phyloP scores from a whole-genome alignment of 2,329 filamentous ascomycete genomes.

The Grosmannia clavigera region DNA sequence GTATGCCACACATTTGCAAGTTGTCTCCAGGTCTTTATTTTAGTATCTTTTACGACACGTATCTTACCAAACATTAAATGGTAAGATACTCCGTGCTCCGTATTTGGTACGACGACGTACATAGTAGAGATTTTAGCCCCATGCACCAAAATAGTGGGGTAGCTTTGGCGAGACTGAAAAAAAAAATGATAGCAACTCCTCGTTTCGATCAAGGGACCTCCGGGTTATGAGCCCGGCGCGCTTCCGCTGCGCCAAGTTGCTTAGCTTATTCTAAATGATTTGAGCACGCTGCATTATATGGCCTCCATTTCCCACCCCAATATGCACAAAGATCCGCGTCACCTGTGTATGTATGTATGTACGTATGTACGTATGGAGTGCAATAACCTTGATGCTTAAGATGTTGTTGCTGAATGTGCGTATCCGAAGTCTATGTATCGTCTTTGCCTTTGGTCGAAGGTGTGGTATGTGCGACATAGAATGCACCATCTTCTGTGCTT shows the following conservation, averaged over 20 bases:
- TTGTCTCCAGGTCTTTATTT: background rate
- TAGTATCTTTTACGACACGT: background rate
- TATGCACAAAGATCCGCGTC: too few relatives aligned
- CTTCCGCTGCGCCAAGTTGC: slow-evolving; percentile 11
- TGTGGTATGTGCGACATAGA: too few relatives aligned
- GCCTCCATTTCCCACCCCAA: background rate
- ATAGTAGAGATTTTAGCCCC: background rate
- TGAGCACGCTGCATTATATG: background rate
- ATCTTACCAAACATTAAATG: background rate
- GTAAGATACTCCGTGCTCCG: too few relatives aligned
- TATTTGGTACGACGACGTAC: too few relatives aligned
- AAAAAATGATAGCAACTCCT: slow-evolving; percentile 7
- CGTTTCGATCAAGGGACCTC: slow-evolving; percentile 11
- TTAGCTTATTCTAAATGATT: background rate
- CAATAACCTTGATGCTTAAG: too few relatives aligned
- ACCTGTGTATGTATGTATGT: too few relatives aligned
- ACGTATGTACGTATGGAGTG: too few relatives aligned
- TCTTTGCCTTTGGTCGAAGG: too few relatives aligned
- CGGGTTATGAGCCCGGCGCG: slow-evolving; percentile 11
- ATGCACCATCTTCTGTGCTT: too few relatives aligned
- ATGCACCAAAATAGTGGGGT: background rate
- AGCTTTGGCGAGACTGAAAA: background rate
- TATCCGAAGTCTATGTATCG: too few relatives aligned
- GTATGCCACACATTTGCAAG: slow-evolving; percentile 46
- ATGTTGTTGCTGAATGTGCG: too few relatives aligned